Conservation (phyloP, 75 land plant genomes). For the Selaginella moellendorffii region DNA sequence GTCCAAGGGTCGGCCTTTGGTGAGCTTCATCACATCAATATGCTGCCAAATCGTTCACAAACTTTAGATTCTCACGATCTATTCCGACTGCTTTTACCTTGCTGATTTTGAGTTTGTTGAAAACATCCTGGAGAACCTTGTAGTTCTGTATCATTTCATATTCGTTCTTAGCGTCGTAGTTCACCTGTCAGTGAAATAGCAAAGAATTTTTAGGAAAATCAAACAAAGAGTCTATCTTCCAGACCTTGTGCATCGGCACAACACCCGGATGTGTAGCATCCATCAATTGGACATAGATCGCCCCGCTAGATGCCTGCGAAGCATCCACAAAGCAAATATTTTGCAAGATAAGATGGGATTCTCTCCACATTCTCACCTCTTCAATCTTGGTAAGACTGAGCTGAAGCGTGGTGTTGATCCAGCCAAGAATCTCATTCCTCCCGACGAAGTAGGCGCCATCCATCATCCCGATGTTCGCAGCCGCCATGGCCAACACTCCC, state of each 20-base stretch:
- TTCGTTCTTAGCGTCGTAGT: constrained; percentile 15
- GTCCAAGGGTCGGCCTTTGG: constrained; percentile 17
- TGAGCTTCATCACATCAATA: constrained; percentile 16
- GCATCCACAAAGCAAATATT: too few relatives aligned
- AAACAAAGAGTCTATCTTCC: background rate
- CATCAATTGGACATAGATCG: constrained; percentile 78
- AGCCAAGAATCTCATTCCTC: constrained; percentile 69
- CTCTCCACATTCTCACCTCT: constrained; percentile 47
- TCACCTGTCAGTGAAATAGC: constrained; percentile 11
- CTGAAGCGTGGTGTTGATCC: constrained; percentile 88
- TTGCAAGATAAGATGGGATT: too few relatives aligned
- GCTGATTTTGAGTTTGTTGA: constrained; percentile 12
- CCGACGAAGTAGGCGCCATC: constrained; percentile 86
- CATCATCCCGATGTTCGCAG: constrained; percentile 91
- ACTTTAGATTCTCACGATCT: too few relatives aligned
- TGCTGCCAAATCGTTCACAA: too few relatives aligned
- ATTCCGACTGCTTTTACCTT: too few relatives aligned
- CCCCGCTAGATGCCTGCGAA: constrained; percentile 18
- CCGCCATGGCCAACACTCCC: constrained; percentile 38
- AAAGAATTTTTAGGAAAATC: background rate
- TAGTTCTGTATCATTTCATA: constrained; percentile 22
- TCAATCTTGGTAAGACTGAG: constrained; percentile 79
- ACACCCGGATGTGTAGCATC: constrained; percentile 48
- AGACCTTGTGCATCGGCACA: constrained; percentile 56
- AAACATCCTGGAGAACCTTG: constrained; percentile 15